Base-by-base conservation (phyloP, 805 yeast species). In the Saccharomycopsis synnaedendra region DNA sequence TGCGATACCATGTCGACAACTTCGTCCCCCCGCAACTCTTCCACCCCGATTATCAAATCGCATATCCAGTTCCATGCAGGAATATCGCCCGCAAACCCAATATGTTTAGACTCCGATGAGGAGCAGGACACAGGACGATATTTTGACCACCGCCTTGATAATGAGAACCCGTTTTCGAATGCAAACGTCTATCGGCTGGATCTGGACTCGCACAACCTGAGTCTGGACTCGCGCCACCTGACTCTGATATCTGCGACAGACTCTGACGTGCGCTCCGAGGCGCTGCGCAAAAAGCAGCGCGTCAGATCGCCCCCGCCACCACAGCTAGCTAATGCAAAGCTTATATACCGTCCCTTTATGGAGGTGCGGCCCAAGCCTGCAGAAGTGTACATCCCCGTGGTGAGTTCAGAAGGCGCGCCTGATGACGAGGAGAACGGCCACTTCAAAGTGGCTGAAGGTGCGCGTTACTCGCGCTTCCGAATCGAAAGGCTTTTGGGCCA, bases 401-500 rank as follows among this genome's bases (percentile, higher is more conserved):
- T 19, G 19, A 19, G 19, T 2, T 19, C 19, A 19, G 19, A 19
- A 19, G 19, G 19, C 19, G 19, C 19, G 19, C 10, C 27, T 9
- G 41, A 32, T 27, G 53, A 50, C 27, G 87, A 82, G 56, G 74
- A 76, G 50, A 82, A 83, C 52, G 94, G 94, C 3, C 88, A 85
- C 60, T 83, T 80, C 58, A 74, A 80, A 43, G 78, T 80, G 9
- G 72, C 71, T 43, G 63, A 70, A 6, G 77, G 79, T 50, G 78
- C 80, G 32, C 57, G 62, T 2, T 82, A 84, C 61, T 86, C 95
- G n/a, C 65, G 95, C 42, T 89, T 83, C 62, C 65, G 72, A 19
- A 82, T 89, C 8, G 64, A 75, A 34, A 72, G 77, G 49, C 66
- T 87, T 34, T 67, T 93, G 48, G 96, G 96, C 36, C 95, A 87